Conservation (phyloP, 345 rosid genomes). For the sweet orange (Citrus sinensis) region DNA sequence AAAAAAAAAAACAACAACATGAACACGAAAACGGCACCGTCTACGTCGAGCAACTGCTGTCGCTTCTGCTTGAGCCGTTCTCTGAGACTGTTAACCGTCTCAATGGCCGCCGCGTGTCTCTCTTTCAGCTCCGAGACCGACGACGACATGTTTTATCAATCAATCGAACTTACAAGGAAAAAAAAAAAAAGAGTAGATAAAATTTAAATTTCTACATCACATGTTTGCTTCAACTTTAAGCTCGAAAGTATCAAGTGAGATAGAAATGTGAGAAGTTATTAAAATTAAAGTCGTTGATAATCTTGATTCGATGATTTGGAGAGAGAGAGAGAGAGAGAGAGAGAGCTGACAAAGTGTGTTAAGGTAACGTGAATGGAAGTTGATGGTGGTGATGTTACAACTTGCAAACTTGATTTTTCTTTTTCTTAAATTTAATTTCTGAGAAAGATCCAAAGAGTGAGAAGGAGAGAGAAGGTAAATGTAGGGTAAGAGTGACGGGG, state of each 20-base stretch:
- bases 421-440: not conserved
- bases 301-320: not conserved
- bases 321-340: not conserved
- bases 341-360: not conserved
- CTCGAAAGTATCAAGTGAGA: not conserved
- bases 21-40: slow-evolving; percentile 35
- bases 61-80: slow-evolving; percentile 82
- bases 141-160: slow-evolving; percentile 65
- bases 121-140: slow-evolving; percentile 88
- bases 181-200: not conserved
- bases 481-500: not conserved
- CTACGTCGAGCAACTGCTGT: slow-evolving; percentile 70
- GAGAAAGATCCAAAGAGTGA: not conserved
- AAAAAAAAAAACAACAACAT: not conserved
- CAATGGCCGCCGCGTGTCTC: slow-evolving; percentile 69
- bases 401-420: not conserved
- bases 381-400: not conserved
- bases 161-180: not conserved
- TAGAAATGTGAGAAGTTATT: not conserved
- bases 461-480: not conserved
- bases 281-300: not conserved
- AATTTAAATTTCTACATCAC: not conserved
- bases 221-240: not conserved
- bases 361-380: not conserved
- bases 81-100: slow-evolving; percentile 58